Percentiles rank a stretch among this genome's conserved stretches.
phyloP scores from a whole-genome alignment of 352 stramenopile genomes.

The Phytophthora citricola region DNA sequence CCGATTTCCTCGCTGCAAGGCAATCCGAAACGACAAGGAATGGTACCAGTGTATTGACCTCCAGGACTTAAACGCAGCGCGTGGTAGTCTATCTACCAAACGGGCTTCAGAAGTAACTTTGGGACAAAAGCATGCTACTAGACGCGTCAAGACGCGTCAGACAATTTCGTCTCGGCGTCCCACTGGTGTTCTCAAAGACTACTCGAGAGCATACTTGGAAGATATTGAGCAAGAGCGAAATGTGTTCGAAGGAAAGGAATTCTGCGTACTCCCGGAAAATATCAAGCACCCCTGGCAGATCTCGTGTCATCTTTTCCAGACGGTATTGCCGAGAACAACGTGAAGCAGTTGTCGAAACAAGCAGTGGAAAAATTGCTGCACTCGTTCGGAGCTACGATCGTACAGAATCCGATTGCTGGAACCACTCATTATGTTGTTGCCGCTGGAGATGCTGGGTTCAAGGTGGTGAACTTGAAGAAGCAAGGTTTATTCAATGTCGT shows the following conservation, averaged over 20 bases:
- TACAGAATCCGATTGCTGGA: slow-evolving; percentile 79
- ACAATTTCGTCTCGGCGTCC: slow-evolving; percentile 21
- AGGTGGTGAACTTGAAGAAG: slow-evolving; percentile 83
- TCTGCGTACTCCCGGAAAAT: slow-evolving; percentile 85
- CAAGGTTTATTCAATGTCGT: slow-evolving; percentile 83
- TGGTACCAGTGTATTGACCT: slow-evolving; percentile 86
- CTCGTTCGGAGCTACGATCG: slow-evolving; percentile 66
- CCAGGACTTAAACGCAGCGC: slow-evolving; percentile 75
- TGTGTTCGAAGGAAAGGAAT: slow-evolving; percentile 75
- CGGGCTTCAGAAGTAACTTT: slow-evolving; percentile 74
- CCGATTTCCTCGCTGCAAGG: slow-evolving; percentile 82
- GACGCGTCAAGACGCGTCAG: slow-evolving; percentile 51
- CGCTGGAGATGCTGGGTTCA: slow-evolving; percentile 69
- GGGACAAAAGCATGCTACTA: slow-evolving; percentile 65
- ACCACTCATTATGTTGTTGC: slow-evolving; percentile 75
- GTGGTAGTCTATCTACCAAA: slow-evolving; percentile 71
- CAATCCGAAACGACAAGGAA: slow-evolving; percentile 83
- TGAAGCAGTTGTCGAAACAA: slow-evolving; percentile 66
- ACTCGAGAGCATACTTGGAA: slow-evolving; percentile 69
- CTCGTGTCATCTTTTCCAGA: slow-evolving; percentile 36
- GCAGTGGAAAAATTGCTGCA: slow-evolving; percentile 78
- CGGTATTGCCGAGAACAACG: slow-evolving; percentile 41
- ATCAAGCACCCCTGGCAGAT: slow-evolving; percentile 32
- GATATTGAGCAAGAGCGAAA: slow-evolving; percentile 58
- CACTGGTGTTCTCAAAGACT: slow-evolving; percentile 60